Conservation (phyloP, 768 basidiomycete genomes). For the Rhizopogon rudus region DNA sequence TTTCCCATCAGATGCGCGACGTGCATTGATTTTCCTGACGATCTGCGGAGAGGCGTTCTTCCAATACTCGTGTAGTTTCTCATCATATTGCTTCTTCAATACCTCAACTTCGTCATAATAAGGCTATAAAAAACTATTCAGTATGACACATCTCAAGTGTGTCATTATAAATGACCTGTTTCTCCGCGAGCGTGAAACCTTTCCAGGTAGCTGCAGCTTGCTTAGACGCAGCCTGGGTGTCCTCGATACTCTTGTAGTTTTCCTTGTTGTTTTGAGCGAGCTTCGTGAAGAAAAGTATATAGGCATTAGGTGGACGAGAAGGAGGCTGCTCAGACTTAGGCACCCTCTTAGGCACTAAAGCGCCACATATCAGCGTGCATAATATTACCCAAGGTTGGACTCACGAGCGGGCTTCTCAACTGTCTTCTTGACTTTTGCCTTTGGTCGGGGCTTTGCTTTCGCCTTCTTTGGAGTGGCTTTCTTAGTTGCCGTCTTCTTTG, state of each 20-base stretch:
- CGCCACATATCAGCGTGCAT: background rate
- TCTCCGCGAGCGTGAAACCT: conserved; percentile 27
- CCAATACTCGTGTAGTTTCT: conserved; percentile 25
- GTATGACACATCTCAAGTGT: background rate
- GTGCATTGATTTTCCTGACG: conserved; percentile 28
- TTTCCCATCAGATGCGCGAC: conserved; percentile 24
- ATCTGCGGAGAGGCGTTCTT: conserved; percentile 11
- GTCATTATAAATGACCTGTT: conserved; percentile 21
- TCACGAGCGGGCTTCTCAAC: conserved; percentile 10
- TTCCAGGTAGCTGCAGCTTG: conserved; percentile 26
- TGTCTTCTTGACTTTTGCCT: conserved; percentile 5
- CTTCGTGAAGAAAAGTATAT: conserved; percentile 19
- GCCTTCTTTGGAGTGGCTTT: conserved; percentile 4
- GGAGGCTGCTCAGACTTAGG: conserved; percentile 19
- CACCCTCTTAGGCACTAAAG: conserved; percentile 8
- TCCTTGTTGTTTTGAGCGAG: conserved; percentile 3
- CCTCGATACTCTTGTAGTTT: background rate
- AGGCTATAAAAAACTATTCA: conserved; percentile 13
- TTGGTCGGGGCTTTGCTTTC: conserved; percentile 7
- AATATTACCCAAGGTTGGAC: background rate
- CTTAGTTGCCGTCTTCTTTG: conserved; percentile 3
- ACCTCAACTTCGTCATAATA: conserved; percentile 18
- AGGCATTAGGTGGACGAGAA: conserved; percentile 21
- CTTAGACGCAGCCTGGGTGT: conserved; percentile 7
- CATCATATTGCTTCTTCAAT: conserved; percentile 12